Conservation (phyloP, 768 basidiomycete genomes). For the Kwoniella sp. region DNA sequence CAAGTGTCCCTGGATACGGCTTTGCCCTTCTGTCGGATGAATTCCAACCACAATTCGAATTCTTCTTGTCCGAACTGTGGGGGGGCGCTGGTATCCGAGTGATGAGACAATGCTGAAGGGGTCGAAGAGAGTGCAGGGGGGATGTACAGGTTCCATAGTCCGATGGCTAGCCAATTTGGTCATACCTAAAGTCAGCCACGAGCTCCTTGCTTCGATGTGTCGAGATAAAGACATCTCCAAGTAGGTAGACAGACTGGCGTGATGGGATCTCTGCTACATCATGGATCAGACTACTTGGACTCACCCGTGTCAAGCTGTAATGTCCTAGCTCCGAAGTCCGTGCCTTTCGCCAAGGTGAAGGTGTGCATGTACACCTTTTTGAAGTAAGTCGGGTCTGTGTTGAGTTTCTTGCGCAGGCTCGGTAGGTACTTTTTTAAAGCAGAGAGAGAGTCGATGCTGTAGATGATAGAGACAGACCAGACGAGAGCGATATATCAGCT, state of each 20-base stretch:
- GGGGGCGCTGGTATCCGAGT: conserved; percentile 4
- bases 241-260: too few species aligned
- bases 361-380: conserved; percentile 55
- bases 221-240: too few species aligned
- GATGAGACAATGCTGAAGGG: conserved; percentile 51
- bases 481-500: not conserved
- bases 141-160: conserved; percentile 54
- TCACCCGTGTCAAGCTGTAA: conserved; percentile 52
- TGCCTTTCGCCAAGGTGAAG: conserved; percentile 51
- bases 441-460: conserved; percentile 53
- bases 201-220: too few species aligned
- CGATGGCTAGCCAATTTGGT: conserved; percentile 49
- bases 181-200: too few species aligned
- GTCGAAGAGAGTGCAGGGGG: conserved; percentile 46
- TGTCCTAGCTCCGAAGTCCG: conserved; percentile 44
- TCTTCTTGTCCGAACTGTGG: conserved; percentile 45
- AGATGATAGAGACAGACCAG: not conserved
- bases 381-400: conserved; percentile 54
- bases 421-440: conserved; percentile 50
- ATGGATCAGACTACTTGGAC: too few species aligned
- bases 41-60: conserved; percentile 54
- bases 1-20: conserved; percentile 55
- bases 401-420: conserved; percentile 42
- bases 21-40: conserved; percentile 48
- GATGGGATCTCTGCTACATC: too few species aligned